A percentile compares a stretch with the other conserved stretches of the same genome.
Conservation (phyloP, 2,329 filamentous ascomycete species). For the Ceratocystis diversiconidia region DNA sequence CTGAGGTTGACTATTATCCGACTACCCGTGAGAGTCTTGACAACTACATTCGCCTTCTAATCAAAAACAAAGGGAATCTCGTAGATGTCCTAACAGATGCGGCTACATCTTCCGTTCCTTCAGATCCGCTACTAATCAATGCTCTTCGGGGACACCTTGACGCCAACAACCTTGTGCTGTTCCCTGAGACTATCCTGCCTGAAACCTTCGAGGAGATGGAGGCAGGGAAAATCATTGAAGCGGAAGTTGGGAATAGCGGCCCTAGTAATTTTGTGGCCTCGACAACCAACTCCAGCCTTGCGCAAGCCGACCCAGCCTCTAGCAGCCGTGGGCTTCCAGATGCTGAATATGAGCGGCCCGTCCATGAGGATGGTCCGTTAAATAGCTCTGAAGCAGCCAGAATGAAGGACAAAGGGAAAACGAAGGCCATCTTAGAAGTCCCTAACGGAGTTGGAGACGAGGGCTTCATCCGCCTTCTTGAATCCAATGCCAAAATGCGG, state of each 20-base stretch:
- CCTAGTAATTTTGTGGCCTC: neutral
- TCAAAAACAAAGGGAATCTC: neutral
- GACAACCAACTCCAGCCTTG: neutral
- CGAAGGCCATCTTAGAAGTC: neutral
- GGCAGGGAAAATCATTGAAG: neutral
- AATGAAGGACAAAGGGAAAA: neutral
- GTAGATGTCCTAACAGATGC: neutral
- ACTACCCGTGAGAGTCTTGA: neutral
- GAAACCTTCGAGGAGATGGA: neutral
- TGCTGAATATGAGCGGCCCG: neutral
- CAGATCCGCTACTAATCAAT: neutral
- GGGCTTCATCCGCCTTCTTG: neutral
- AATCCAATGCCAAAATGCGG: neutral
- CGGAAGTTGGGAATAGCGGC: neutral
- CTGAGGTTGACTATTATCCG: neutral
- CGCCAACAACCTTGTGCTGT: neutral
- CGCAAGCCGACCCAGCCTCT: neutral
- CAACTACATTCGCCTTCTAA: neutral
- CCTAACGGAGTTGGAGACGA: neutral
- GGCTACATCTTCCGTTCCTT: neutral
- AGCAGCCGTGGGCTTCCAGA: neutral
- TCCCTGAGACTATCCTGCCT: neutral
- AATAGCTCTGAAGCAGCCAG: neutral
- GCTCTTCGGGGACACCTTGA: neutral
- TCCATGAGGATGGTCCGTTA: neutral